Evolutionary conservation across 768 basidiomycete genomes (phyloP), one percentile per base, ranked within the genome.

Genomic region (Cystobasidium ongulense): DNA sequence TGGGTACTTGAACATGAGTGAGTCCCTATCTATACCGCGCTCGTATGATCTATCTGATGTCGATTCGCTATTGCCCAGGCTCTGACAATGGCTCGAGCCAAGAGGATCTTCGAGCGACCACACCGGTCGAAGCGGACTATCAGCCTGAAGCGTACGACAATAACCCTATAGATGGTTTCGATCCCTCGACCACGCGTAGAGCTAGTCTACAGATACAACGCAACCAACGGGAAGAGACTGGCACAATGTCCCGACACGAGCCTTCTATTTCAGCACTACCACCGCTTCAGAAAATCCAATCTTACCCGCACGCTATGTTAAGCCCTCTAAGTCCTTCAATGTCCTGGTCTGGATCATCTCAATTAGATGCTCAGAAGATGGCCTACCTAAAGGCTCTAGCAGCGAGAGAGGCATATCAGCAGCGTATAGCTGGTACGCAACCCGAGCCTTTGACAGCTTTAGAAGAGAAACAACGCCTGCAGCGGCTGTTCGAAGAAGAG

Each of bases 321-420:
- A 25, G 11, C 18, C 38, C 43, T 21, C 31, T 50, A 29, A 41
- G 46, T 43, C 39, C 65, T n/a, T 67, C 65, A 25, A 15, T 23
- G 27, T 43, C 43, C n/a, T 23, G 23, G 33, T 27, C 57, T 29
- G 15, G 57, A 5, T 59, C 33, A 13, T 27, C 57, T 4, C 57
- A 59, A 18, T 43, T 67, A n/a, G 68, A 71, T 38, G 5, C 52
- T n/a, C 68, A 71, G 25, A 71, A 71, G 36, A 54, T 71, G 18
- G 29, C 36, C 2, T 71, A 71, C 38, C 31, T 71, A 29, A 54
- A 71, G 29, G 68, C 68, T 11, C 25, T 71, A 13, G 68, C 68
- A 71, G 68, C 68, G 3, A 46, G 68, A 25, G 68, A 71, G 38
- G 68, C 68, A 25, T 71, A 71, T 43, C 68, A 71, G 35, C 68